phyloP scores from a whole-genome alignment of 73 alveolate genomes.

The Paramecium sexaurelia region DNA sequence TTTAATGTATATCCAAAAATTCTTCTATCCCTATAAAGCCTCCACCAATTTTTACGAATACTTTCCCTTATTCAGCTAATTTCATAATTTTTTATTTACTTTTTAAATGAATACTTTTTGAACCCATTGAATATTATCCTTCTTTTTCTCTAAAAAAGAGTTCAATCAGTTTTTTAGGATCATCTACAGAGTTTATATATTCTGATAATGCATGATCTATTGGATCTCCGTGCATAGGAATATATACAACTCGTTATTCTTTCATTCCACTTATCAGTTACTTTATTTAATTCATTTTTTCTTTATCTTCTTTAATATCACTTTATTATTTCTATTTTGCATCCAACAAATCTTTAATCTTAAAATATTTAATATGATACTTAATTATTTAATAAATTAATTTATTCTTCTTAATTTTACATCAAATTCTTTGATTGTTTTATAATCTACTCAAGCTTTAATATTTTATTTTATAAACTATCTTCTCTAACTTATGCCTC shows the following conservation, averaged over 20 bases:
- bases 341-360: neutral
- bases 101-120: neutral
- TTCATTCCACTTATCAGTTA: slow-evolving; percentile 20
- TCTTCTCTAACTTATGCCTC: neutral
- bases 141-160: slow-evolving; percentile 31
- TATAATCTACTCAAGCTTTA: neutral
- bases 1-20: neutral
- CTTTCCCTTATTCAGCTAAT: slow-evolving; percentile 39
- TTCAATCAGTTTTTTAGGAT: slow-evolving; percentile 25
- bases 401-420: neutral
- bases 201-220: slow-evolving; percentile 71
- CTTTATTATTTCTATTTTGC: neutral
- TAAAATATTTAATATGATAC: neutral
- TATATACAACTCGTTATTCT: slow-evolving; percentile 46
- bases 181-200: slow-evolving; percentile 56
- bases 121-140: slow-evolving; percentile 51
- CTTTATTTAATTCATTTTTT: neutral
- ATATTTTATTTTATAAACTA: neutral
- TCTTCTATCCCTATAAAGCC: slow-evolving; percentile 38
- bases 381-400: slow-evolving; percentile 2
- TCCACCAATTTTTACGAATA: slow-evolving; percentile 20
- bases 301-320: neutral
- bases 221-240: slow-evolving; percentile 76
- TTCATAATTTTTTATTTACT: neutral
- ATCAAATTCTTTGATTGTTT: neutral